A percentile compares a stretch with the other conserved stretches of the same genome.
These are phyloP conservation scores for Geotrichum aggregatum DNA, from an alignment of 1,139 yeast genomes.

Conservation along the genomic window DNA sequence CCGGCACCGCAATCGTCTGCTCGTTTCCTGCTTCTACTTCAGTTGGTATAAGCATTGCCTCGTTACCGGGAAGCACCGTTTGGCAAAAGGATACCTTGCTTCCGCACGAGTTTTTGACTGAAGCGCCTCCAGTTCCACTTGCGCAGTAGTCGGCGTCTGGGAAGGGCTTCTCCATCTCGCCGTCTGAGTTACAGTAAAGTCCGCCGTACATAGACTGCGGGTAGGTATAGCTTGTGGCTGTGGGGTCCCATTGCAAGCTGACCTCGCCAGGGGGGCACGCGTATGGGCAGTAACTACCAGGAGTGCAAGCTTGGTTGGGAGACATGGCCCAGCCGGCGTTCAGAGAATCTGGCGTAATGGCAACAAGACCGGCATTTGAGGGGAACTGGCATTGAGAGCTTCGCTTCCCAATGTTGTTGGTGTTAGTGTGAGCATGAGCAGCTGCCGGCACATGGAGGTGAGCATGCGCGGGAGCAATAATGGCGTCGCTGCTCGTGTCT, in stretches of 20 bases:
- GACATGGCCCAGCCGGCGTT: conserved; percentile 90
- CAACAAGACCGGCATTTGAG: conserved; percentile 56
- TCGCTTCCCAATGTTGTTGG: conserved; percentile 7
- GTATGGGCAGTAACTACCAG: conserved; percentile 79
- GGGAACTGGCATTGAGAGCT: conserved; percentile 63
- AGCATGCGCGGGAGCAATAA: neutral
- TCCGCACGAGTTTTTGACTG: conserved; percentile 51
- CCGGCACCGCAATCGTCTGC: conserved; percentile 74
- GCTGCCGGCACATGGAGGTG: neutral
- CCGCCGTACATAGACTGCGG: conserved; percentile 83
- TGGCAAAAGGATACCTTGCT: conserved; percentile 75
- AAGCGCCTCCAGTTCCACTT: conserved; percentile 70
- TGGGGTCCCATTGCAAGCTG: conserved; percentile 68
- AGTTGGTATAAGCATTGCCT: conserved; percentile 89
- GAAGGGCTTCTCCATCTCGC: conserved; percentile 62
- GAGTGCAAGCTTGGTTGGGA: conserved; percentile 66
- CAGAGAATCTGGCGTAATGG: conserved; percentile 52
- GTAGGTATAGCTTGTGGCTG: conserved; percentile 76
- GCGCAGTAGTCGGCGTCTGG: conserved; percentile 56
- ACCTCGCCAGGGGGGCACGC: conserved; percentile 84
- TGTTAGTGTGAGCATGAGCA: neutral
- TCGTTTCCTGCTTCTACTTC: conserved; percentile 48
- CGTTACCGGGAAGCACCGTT: conserved; percentile 89
- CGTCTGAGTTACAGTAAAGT: conserved; percentile 65
- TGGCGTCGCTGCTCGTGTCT: neutral